These are phyloP conservation scores for Cinnamomum chago DNA, from an alignment of 164 flowering plant genomes.

Conservation along the genomic window DNA sequence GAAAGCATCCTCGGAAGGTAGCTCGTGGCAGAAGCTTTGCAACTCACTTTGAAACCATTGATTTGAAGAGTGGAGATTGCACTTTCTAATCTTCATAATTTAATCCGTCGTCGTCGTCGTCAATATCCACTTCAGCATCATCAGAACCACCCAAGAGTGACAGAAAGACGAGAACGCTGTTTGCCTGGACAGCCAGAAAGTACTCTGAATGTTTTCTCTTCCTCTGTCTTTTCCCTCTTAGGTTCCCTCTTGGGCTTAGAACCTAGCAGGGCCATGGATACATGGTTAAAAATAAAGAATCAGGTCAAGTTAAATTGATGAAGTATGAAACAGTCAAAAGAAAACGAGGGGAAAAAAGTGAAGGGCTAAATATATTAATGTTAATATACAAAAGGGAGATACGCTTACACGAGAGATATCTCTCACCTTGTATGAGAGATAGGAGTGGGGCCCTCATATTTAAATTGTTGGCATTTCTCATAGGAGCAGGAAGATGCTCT, in stretches of 20 bases:
- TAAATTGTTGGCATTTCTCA: too few species aligned
- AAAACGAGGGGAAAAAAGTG: too few species aligned
- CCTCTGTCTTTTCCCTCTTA: conserved; percentile 74
- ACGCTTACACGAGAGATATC: too few species aligned
- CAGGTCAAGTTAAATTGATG: too few species aligned
- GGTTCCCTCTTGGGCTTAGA: conserved; percentile 71
- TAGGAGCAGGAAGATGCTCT: too few species aligned
- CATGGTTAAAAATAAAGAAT: not conserved
- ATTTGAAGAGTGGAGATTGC: not conserved
- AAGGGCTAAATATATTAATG: too few species aligned
- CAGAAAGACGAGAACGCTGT: conserved; percentile 68
- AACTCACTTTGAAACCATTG: too few species aligned
- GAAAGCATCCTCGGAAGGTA: not conserved
- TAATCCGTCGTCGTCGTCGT: conserved; percentile 48
- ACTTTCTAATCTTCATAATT: conserved; percentile 29
- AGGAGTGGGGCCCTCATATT: too few species aligned
- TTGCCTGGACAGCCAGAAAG: conserved; percentile 66
- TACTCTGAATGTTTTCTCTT: conserved; percentile 79
- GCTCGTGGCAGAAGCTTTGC: not conserved
- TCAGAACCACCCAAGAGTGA: conserved; percentile 59
- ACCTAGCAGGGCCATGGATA: conserved; percentile 34
- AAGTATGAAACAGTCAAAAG: too few species aligned
- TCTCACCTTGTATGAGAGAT: too few species aligned
- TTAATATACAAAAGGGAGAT: too few species aligned
- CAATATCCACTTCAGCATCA: conserved; percentile 53